Conservation (phyloP, 352 stramenopile genomes). For the Plasmopara halstedii region DNA sequence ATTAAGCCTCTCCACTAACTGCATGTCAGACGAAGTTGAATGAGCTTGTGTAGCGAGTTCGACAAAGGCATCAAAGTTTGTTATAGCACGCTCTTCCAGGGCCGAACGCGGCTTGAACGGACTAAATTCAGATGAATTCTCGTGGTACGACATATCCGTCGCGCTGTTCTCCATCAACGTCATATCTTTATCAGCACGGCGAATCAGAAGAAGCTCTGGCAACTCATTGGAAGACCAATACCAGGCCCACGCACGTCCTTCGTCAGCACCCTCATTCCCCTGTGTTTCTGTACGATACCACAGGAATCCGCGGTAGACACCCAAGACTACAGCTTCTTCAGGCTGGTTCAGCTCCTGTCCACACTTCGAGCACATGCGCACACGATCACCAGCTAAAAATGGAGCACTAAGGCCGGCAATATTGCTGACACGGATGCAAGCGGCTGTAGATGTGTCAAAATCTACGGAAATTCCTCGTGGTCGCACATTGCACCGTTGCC, state of each 20-base stretch:
- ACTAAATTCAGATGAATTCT: conserved; percentile 23
- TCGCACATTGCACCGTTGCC: conserved; percentile 69
- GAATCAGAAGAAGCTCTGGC: conserved; percentile 66
- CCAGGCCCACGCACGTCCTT: conserved; percentile 92
- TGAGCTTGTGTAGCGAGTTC: conserved; percentile 56
- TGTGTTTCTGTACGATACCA: conserved; percentile 96
- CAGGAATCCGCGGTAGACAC: conserved; percentile 86
- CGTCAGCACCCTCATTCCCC: conserved; percentile 91
- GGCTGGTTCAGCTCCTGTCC: conserved; percentile 93
- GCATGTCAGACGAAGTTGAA: conserved; percentile 64
- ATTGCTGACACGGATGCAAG: conserved; percentile 86
- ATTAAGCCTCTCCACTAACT: conserved; percentile 82
- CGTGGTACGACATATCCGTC: conserved; percentile 48
- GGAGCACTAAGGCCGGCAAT: conserved; percentile 81
- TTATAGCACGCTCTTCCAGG: conserved; percentile 38
- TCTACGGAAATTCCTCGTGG: conserved; percentile 89
- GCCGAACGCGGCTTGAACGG: conserved; percentile 40
- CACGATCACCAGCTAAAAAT: conserved; percentile 91
- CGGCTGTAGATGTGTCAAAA: conserved; percentile 87
- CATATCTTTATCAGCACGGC: conserved; percentile 80
- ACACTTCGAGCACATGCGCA: conserved; percentile 90
- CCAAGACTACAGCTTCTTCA: conserved; percentile 95
- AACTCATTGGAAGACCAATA: conserved; percentile 94
- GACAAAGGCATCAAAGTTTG: conserved; percentile 49
- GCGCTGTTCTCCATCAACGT: conserved; percentile 75